These are phyloP conservation scores for Claviceps maximensis DNA, from an alignment of 2,329 filamentous ascomycete species.

Conservation along the genomic window DNA sequence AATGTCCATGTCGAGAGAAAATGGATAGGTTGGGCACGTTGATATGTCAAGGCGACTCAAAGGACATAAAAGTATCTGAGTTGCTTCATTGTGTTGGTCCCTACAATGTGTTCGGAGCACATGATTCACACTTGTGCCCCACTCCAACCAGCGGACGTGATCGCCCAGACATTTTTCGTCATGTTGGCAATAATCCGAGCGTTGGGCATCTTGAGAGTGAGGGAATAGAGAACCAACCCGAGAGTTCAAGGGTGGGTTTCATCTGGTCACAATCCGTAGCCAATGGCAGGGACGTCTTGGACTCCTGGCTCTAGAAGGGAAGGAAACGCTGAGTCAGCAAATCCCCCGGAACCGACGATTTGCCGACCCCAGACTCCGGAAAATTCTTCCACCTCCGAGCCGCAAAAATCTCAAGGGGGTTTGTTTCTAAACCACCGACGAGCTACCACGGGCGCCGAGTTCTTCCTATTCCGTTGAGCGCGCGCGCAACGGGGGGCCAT, in stretches of 20 bases:
- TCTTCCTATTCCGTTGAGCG: constrained; percentile 34
- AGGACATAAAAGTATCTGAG: not conserved
- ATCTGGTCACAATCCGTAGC: not conserved
- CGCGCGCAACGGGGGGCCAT: constrained; percentile 20
- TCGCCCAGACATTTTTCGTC: not conserved
- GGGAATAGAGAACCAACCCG: no score
- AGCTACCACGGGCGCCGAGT: constrained; percentile 24
- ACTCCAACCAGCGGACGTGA: not conserved
- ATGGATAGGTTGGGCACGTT: not conserved
- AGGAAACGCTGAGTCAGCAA: not conserved
- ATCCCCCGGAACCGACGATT: constrained; percentile 3
- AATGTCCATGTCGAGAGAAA: constrained; percentile 19
- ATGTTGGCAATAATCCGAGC: not conserved
- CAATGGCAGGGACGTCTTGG: not conserved
- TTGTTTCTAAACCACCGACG: constrained; percentile 22
- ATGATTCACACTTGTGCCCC: not conserved
- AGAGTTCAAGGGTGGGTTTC: not conserved
- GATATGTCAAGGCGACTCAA: not conserved
- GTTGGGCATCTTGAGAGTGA: not conserved
- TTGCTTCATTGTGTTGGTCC: not conserved
- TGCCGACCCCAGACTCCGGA: constrained; percentile 13
- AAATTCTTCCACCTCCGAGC: constrained; percentile 25
- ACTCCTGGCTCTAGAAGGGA: no score
- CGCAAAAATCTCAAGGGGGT: constrained; percentile 12
- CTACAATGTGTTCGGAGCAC: not conserved